A percentile compares a stretch with the other conserved stretches of the same genome.
Evolutionary conservation across 139 green algal genomes (phyloP).

Genomic region (Edaphochlamys debaryana): DNA sequence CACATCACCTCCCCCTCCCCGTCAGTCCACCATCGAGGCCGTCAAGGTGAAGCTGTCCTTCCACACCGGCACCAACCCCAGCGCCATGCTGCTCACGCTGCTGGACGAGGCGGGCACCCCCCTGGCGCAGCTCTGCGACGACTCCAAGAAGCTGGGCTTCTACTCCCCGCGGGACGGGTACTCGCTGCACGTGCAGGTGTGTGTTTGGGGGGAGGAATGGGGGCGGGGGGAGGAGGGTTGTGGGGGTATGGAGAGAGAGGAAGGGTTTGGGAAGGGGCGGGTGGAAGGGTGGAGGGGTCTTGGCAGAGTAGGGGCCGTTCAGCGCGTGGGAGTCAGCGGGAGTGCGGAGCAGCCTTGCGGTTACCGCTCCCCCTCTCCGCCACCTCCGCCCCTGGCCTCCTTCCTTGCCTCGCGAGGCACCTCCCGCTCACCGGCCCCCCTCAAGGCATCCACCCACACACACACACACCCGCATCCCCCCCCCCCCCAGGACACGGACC

Average conservation of each 20-base stretch:
- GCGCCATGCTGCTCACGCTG: slow-evolving; percentile 87
- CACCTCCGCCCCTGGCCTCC: background rate
- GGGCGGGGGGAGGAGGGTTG: background rate
- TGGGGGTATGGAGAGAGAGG: background rate
- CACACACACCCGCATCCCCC: too few species aligned
- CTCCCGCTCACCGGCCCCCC: too few species aligned
- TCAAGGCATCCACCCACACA: too few species aligned
- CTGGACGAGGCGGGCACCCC: slow-evolving; percentile 74
- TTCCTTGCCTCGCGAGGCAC: too few species aligned
- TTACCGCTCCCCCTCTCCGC: background rate
- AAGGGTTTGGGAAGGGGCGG: too few species aligned
- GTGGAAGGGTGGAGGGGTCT: background rate
- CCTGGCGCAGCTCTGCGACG: slow-evolving; percentile 68
- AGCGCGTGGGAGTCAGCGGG: too few species aligned
- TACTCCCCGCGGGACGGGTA: slow-evolving; percentile 81
- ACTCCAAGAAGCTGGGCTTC: slow-evolving; percentile 89
- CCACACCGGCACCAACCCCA: slow-evolving; percentile 86
- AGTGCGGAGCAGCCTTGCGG: too few species aligned
- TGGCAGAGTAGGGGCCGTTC: background rate
- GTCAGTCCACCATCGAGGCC: slow-evolving; percentile 73
- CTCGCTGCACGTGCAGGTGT: slow-evolving; percentile 29
- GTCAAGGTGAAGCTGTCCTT: slow-evolving; percentile 93
- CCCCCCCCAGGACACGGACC: slow-evolving; percentile 92
- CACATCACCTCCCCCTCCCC: background rate
- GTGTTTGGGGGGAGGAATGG: too few species aligned